phyloP scores from a whole-genome alignment of 768 basidiomycete species.

The Russula foetens region DNA sequence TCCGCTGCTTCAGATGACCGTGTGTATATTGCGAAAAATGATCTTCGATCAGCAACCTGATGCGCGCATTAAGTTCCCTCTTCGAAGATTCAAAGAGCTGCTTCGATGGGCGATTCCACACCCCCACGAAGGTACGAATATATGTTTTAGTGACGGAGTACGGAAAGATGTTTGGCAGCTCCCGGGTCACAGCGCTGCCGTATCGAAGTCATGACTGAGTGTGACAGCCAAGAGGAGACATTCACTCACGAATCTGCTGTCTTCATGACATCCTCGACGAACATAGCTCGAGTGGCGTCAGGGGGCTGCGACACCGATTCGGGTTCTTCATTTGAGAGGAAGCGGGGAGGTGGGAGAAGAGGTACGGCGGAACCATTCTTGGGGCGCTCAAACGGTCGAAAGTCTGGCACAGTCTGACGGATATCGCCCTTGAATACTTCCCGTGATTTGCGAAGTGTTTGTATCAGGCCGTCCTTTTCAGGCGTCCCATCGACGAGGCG shows the following conservation, averaged over 20 bases:
- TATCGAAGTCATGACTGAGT: not conserved
- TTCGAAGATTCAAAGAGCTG: constrained; percentile 19
- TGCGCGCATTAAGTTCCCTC: constrained; percentile 11
- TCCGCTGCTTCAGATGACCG: constrained; percentile 17
- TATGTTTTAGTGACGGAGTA: constrained; percentile 30
- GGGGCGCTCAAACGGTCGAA: constrained; percentile 37
- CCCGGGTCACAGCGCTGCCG: constrained; percentile 55
- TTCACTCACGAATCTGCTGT: constrained; percentile 36
- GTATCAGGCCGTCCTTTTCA: constrained; percentile 41
- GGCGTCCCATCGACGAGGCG: constrained; percentile 44
- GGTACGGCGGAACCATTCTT: not conserved
- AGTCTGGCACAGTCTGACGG: constrained; percentile 43
- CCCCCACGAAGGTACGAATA: constrained; percentile 15
- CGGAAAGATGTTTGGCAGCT: constrained; percentile 56
- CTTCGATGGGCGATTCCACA: constrained; percentile 20
- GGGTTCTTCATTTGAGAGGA: constrained; percentile 36
- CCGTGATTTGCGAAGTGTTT: constrained; percentile 41
- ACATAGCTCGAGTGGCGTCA: constrained; percentile 26
- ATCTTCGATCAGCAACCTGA: constrained; percentile 15
- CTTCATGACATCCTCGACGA: constrained; percentile 41
- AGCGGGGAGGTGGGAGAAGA: constrained; percentile 22
- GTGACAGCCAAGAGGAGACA: not conserved
- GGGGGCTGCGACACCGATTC: constrained; percentile 21
- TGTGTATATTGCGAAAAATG: constrained; percentile 21
- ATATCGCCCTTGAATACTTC: constrained; percentile 40